Conservation (phyloP, 768 basidiomycete genomes). For the Candolleomyces efflorescens region DNA sequence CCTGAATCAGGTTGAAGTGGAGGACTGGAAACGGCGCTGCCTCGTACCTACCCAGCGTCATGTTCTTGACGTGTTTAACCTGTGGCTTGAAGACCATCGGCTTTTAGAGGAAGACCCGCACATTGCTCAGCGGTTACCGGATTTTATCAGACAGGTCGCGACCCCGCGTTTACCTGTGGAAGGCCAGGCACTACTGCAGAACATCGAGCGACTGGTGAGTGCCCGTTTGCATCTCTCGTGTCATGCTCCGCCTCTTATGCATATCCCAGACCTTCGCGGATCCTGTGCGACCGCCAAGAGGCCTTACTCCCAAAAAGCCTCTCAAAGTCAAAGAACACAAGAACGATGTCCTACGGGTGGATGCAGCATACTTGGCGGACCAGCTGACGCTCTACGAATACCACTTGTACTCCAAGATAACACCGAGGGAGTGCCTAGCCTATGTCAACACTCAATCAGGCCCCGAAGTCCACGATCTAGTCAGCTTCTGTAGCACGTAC, state of each 20-base stretch:
- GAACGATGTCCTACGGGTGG: conserved; percentile 61
- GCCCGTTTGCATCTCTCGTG: background rate
- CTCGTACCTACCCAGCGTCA: conserved; percentile 60
- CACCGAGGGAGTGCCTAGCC: conserved; percentile 67
- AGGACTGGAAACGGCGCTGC: conserved; percentile 63
- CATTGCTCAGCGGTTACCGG: conserved; percentile 50
- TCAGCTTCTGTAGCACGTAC: conserved; percentile 54
- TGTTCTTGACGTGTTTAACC: conserved; percentile 48
- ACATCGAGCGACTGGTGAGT: conserved; percentile 54
- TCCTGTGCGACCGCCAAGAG: conserved; percentile 20
- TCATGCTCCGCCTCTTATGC: conserved; percentile 7
- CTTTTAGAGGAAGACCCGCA: conserved; percentile 63
- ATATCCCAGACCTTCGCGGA: conserved; percentile 37
- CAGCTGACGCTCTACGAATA: conserved; percentile 79
- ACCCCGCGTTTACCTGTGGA: conserved; percentile 38
- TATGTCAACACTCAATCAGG: conserved; percentile 46
- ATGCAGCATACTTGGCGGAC: conserved; percentile 68
- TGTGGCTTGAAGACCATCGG: conserved; percentile 61
- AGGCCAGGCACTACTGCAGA: conserved; percentile 47
- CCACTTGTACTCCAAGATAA: conserved; percentile 63
- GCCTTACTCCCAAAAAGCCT: conserved; percentile 28
- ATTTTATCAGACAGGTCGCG: conserved; percentile 45
- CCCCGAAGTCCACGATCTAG: conserved; percentile 37
- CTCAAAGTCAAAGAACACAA: conserved; percentile 48
- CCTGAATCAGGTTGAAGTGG: conserved; percentile 46